Evolutionary conservation across 805 yeast genomes (phyloP).

Genomic region (Saturnispora hagleri): DNA sequence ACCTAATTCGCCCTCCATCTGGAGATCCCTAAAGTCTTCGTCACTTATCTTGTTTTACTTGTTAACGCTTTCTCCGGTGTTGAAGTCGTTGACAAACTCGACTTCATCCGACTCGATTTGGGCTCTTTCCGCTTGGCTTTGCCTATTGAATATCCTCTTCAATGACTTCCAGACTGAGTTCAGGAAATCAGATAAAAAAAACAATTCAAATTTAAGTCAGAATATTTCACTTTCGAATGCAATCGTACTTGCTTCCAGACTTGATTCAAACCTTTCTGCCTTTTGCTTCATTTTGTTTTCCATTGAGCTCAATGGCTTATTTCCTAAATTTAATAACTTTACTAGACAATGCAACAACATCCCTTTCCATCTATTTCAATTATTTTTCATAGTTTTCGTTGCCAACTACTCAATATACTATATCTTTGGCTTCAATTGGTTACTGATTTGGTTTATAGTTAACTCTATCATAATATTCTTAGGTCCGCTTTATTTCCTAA

Average conservation of each 20-base stretch:
- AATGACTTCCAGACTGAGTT: constrained; percentile 58
- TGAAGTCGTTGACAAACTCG: constrained; percentile 78
- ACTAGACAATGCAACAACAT: constrained; percentile 35
- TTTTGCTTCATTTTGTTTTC: constrained; percentile 75
- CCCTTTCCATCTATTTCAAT: constrained; percentile 27
- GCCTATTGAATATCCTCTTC: constrained; percentile 54
- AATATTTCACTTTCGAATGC: constrained; percentile 80
- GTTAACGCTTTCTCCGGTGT: constrained; percentile 77
- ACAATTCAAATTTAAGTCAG: constrained; percentile 56
- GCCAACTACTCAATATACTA: constrained; percentile 28
- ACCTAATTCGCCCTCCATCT: constrained; percentile 20
- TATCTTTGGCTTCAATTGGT: constrained; percentile 33
- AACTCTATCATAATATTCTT: constrained; percentile 42
- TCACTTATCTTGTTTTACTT: constrained; percentile 59
- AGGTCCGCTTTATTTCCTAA: constrained; percentile 63
- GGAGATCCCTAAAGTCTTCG: constrained; percentile 49
- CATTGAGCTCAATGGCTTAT: constrained; percentile 58
- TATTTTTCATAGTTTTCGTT: constrained; percentile 21
- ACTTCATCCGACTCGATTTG: constrained; percentile 93
- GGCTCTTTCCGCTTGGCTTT: constrained; percentile 80
- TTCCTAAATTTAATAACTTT: constrained; percentile 62
- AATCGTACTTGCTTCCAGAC: constrained; percentile 82
- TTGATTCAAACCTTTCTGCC: constrained; percentile 63
- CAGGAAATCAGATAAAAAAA: constrained; percentile 4
- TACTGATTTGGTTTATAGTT: constrained; percentile 41